These are phyloP conservation scores for Plenodomus tracheiphilus DNA, from an alignment of 2,329 filamentous ascomycete genomes.

Conservation along the genomic window DNA sequence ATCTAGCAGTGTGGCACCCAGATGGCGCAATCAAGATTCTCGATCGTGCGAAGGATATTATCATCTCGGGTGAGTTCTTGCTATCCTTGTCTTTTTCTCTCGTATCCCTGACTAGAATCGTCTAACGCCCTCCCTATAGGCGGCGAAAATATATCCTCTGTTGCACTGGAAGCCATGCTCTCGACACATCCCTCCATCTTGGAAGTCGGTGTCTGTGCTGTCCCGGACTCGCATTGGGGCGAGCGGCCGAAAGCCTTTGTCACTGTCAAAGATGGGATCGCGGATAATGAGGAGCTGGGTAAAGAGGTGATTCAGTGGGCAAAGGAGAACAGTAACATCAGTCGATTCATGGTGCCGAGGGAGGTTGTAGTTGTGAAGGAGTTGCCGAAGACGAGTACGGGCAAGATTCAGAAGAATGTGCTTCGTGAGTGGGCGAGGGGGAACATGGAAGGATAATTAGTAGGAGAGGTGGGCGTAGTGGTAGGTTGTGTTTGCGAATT, in stretches of 20 bases:
- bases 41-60: conserved; percentile 95
- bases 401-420: conserved; percentile 95
- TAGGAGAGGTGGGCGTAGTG: not conserved
- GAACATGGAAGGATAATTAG: not conserved
- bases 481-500: too few relatives aligned
- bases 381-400: conserved; percentile 94
- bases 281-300: conserved; percentile 60
- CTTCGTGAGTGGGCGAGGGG: conserved; percentile 82
- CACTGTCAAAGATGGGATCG: conserved; percentile 65
- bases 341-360: conserved; percentile 81
- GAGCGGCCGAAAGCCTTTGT: conserved; percentile 94
- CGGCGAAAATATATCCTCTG: conserved; percentile 94
- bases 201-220: conserved; percentile 87
- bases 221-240: conserved; percentile 89
- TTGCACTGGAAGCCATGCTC: conserved; percentile 88
- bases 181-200: conserved; percentile 85
- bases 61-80: conserved; percentile 75
- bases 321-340: conserved; percentile 76
- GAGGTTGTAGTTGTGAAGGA: conserved; percentile 80
- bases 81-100: not conserved
- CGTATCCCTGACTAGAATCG: not conserved
- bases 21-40: conserved; percentile 91
- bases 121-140: conserved; percentile 54
- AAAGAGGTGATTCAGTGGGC: conserved; percentile 85
- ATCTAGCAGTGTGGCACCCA: conserved; percentile 89